Percentiles rank a stretch among this genome's conserved stretches.
Conservation (phyloP, 2,329 filamentous ascomycete genomes). For the Penicillium sclerotiorum region DNA sequence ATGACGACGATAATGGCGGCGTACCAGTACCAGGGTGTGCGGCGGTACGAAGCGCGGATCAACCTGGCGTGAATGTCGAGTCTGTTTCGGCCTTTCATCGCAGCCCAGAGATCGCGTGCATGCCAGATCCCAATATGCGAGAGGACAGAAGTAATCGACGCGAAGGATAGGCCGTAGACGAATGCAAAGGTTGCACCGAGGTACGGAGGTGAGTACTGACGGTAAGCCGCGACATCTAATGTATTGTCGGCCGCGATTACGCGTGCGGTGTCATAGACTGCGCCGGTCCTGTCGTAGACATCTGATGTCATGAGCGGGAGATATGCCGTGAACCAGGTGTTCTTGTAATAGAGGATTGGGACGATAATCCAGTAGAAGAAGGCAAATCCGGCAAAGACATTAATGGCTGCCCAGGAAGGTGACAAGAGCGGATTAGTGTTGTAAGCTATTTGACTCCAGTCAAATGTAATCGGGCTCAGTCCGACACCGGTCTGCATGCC, state of each 20-base stretch:
- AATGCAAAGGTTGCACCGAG: slow-evolving; percentile 60
- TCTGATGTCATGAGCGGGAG: slow-evolving; percentile 32
- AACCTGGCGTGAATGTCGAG: slow-evolving; percentile 47
- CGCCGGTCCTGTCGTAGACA: slow-evolving; percentile 49
- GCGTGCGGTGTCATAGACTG: slow-evolving; percentile 59
- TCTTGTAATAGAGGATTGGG: slow-evolving; percentile 36
- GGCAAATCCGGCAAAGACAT: slow-evolving; percentile 43
- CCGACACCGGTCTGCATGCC: slow-evolving; percentile 38
- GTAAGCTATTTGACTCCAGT: slow-evolving; percentile 39
- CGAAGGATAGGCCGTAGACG: slow-evolving; percentile 63
- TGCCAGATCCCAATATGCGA: slow-evolving; percentile 35
- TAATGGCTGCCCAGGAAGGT: slow-evolving; percentile 43
- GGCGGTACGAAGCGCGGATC: slow-evolving; percentile 40
- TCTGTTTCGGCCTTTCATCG: slow-evolving; percentile 38
- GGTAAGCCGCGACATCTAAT: slow-evolving; percentile 62
- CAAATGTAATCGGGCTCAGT: slow-evolving; percentile 35
- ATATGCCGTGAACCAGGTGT: slow-evolving; percentile 33
- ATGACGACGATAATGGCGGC: slow-evolving; percentile 37
- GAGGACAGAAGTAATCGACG: slow-evolving; percentile 59
- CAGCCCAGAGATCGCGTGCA: slow-evolving; percentile 31
- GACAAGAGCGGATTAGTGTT: slow-evolving; percentile 38
- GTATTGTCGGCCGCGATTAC: slow-evolving; percentile 57
- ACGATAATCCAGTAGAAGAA: slow-evolving; percentile 40
- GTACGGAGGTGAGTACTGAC: slow-evolving; percentile 65
- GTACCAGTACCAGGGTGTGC: slow-evolving; percentile 50